Base-by-base conservation (phyloP, 805 yeast genomes). In the Hanseniaspora meyeri region DNA sequence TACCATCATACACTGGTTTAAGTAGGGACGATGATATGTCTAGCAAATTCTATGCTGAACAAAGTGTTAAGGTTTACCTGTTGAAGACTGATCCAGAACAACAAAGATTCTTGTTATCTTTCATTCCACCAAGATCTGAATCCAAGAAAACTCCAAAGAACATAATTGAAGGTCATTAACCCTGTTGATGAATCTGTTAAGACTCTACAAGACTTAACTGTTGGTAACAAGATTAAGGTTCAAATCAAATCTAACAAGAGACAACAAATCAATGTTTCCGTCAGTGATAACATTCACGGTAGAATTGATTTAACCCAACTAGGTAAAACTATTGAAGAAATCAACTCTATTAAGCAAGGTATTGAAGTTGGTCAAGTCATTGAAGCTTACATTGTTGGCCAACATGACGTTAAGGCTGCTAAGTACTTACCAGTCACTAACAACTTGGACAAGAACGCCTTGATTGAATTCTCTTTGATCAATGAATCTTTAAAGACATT, bases 221-320 rank as follows among this genome's bases (percentile, higher is more conserved):
- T 82, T 17, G 95, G 95, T 49, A 77, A 72, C 43, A 58, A 75
- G 24, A 81, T 89, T 9, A 75, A 77, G 59, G 91, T 83, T 42
- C 64, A 66, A 17, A 70, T 90, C 56, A 81, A 76, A 50, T 72
- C 82, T 1, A 76, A 86, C 39, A 86, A 85, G 65, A 80, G 78
- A 36, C 80, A 87, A 6, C 93, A 87, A 70, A 71, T 90, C 61
- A 82, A 82, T 62, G 85, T 90, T 19, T 77, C 77, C 51, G 72
- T 89, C 48, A 89, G 93, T 54, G 93, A 84, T 59, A 82, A 85
- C 65, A 73, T 81, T 59, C 85, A 79, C 63, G 97, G 95, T 40
- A 79, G 95, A 66, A 70, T 90, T 58, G 95, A 87, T 62, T 74
- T 83, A 17, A 77, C 89, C 17, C 85, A 88, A 68, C 71, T 85